Conservation (phyloP, 163 green algal genomes). For the Chlamydomonas reinhardtii region DNA sequence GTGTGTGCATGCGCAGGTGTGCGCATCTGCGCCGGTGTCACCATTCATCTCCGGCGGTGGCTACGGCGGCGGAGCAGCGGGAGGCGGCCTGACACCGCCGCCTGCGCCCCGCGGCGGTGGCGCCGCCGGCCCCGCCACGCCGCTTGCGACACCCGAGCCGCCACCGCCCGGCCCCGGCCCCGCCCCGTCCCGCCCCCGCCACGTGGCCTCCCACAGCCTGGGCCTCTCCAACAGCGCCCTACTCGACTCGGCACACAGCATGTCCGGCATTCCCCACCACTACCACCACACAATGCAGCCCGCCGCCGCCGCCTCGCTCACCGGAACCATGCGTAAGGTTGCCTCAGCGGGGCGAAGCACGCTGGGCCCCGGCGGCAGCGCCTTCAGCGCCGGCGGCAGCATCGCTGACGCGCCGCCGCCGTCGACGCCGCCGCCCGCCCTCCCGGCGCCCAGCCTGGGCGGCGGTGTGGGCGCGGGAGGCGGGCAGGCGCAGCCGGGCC, state of each 20-base stretch:
- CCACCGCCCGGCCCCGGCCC: not conserved
- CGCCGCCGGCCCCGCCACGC: not conserved
- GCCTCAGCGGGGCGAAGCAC: too few relatives aligned
- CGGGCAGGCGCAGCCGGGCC: not conserved
- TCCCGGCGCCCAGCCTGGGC: not conserved
- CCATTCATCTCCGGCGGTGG: slow-evolving; percentile 23
- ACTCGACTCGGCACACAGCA: slow-evolving; percentile 5
- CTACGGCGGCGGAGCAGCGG: not conserved
- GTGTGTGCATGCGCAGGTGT: not conserved
- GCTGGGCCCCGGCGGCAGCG: too few relatives aligned
- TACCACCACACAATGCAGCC: too few relatives aligned
- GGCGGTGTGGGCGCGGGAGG: too few relatives aligned
- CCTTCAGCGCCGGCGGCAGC: too few relatives aligned
- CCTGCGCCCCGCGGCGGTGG: not conserved
- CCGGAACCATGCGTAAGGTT: too few relatives aligned
- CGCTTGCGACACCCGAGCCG: not conserved
- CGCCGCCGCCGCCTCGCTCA: too few relatives aligned
- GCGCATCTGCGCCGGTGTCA: slow-evolving; percentile 21
- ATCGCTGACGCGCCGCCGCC: too few relatives aligned
- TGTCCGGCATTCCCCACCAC: not conserved
- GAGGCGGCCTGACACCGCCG: not conserved
- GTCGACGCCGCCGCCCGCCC: not conserved
- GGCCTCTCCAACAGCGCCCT: not conserved
- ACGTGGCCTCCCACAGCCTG: slow-evolving; percentile 23
- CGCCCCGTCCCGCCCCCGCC: not conserved